A percentile compares a stretch with the other conserved stretches of the same genome.
These are phyloP conservation scores for Penicillium silybi DNA, from an alignment of 495 filamentous ascomycete genomes.

Conservation along the genomic window DNA sequence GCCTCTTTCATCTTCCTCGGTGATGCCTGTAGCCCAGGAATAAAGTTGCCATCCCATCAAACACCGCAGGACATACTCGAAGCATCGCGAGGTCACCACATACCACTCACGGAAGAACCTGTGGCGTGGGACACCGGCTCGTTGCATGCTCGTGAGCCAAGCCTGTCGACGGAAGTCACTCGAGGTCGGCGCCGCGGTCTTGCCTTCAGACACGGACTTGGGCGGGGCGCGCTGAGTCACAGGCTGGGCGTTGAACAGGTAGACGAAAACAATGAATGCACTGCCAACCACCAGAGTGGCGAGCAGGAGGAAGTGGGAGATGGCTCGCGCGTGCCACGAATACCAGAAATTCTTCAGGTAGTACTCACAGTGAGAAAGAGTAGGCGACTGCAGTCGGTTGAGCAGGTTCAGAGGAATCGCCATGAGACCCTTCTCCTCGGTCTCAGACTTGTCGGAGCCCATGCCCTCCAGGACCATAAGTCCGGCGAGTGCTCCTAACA, in stretches of 20 bases:
- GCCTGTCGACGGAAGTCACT: slow-evolving; percentile 83
- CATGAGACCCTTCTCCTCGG: slow-evolving; percentile 66
- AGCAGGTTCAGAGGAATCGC: slow-evolving; percentile 59
- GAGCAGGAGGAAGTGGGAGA: slow-evolving; percentile 51
- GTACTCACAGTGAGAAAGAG: slow-evolving; percentile 22
- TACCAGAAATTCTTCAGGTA: slow-evolving; percentile 30
- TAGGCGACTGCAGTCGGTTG: slow-evolving; percentile 24
- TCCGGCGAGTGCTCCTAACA: slow-evolving; percentile 87
- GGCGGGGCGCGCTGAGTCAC: slow-evolving; percentile 20
- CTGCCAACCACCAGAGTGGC: slow-evolving; percentile 60
- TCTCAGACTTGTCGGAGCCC: slow-evolving; percentile 51
- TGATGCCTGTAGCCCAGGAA: slow-evolving; percentile 71
- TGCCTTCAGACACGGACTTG: slow-evolving; percentile 19
- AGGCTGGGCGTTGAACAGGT: slow-evolving; percentile 59
- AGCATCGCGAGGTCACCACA: slow-evolving; percentile 71
- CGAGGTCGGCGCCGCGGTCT: slow-evolving; percentile 67
- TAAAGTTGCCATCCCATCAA: slow-evolving; percentile 72
- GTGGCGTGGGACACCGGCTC: slow-evolving; percentile 88
- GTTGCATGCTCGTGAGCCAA: slow-evolving; percentile 93
- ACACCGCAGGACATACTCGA: slow-evolving; percentile 78
- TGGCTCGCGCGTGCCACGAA: slow-evolving; percentile 40
- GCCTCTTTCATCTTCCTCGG: slow-evolving; percentile 79
- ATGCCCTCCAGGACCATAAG: slow-evolving; percentile 86
- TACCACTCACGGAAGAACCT: slow-evolving; percentile 79
- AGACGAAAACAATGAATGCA: slow-evolving; percentile 63